Evolutionary conservation across 2,329 filamentous ascomycete species (phyloP).

Genomic region (Zalaria obscura): DNA sequence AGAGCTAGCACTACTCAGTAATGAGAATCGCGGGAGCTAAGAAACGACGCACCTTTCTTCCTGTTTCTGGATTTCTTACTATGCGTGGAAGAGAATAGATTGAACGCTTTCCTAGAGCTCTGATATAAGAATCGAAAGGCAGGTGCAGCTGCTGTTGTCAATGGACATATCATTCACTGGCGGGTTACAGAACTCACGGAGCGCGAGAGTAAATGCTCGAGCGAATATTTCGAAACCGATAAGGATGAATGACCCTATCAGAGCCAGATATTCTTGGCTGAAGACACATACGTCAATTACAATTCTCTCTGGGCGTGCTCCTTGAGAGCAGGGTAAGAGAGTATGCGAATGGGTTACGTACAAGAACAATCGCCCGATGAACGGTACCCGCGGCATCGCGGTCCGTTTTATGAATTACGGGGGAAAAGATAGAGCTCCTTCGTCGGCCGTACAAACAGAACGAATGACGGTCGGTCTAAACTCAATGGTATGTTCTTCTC

Average conservation of each 20-base stretch:
- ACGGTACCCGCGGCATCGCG: constrained; percentile 43
- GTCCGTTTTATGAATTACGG: background rate
- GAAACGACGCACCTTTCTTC: constrained; percentile 40
- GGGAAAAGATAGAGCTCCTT: too few relatives aligned
- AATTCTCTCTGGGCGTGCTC: too few relatives aligned
- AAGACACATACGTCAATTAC: too few relatives aligned
- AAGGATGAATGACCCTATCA: constrained; percentile 70
- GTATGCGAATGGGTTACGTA: too few relatives aligned
- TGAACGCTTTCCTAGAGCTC: constrained; percentile 70
- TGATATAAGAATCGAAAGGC: constrained; percentile 73
- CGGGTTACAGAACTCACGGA: constrained; percentile 46
- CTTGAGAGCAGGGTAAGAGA: too few relatives aligned
- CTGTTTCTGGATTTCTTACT: constrained; percentile 53
- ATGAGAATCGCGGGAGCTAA: too few relatives aligned
- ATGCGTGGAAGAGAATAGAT: constrained; percentile 57
- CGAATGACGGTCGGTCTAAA: too few relatives aligned
- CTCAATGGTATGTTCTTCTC: too few relatives aligned
- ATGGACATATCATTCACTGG: too few relatives aligned
- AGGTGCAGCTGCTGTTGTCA: constrained; percentile 46
- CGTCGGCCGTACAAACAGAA: too few relatives aligned
- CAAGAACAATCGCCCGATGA: constrained; percentile 44
- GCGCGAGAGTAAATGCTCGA: constrained; percentile 70
- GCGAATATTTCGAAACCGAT: constrained; percentile 72
- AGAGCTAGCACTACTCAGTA: constrained; percentile 7
- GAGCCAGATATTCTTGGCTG: constrained; percentile 65